These are phyloP conservation scores for Phytophthora colocasiae DNA, from an alignment of 352 stramenopile genomes.

Conservation along the genomic window DNA sequence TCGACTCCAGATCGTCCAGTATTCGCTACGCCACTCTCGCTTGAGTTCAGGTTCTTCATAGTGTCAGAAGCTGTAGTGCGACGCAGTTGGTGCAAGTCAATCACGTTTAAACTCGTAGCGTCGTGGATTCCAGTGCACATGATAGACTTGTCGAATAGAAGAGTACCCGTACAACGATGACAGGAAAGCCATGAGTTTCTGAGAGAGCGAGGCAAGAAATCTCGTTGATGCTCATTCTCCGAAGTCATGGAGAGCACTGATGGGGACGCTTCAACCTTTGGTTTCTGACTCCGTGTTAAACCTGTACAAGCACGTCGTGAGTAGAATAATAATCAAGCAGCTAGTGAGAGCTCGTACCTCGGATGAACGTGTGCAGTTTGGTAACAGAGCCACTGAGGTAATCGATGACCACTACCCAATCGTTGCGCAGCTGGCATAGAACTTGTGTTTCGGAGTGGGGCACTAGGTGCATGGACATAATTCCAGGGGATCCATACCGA, in stretches of 20 bases:
- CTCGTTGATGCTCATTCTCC: slow-evolving; percentile 27
- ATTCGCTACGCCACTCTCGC: not conserved
- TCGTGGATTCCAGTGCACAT: slow-evolving; percentile 59
- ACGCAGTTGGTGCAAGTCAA: slow-evolving; percentile 59
- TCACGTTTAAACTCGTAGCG: slow-evolving; percentile 47
- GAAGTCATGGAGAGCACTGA: slow-evolving; percentile 40
- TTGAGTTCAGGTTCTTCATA: not conserved
- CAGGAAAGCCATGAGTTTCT: slow-evolving; percentile 63
- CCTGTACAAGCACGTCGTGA: slow-evolving; percentile 6
- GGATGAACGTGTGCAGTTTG: slow-evolving; percentile 67
- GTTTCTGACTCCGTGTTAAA: slow-evolving; percentile 20
- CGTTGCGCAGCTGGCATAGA: slow-evolving; percentile 72
- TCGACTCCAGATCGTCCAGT: slow-evolving; percentile 27
- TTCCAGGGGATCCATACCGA: slow-evolving; percentile 35
- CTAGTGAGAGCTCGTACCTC: slow-evolving; percentile 33
- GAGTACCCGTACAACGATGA: slow-evolving; percentile 53
- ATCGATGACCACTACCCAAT: slow-evolving; percentile 75
- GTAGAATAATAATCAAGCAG: not conserved
- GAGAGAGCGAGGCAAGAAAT: slow-evolving; percentile 29
- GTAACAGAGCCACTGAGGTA: slow-evolving; percentile 40
- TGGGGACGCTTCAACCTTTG: slow-evolving; percentile 29
- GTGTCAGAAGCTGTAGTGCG: not conserved
- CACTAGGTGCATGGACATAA: slow-evolving; percentile 53
- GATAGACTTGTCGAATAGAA: slow-evolving; percentile 61
- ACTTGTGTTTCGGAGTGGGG: slow-evolving; percentile 49